A percentile compares a stretch with the other conserved stretches of the same genome.
Evolutionary conservation across 2,329 filamentous ascomycete species (phyloP).

Genomic region (Pseudogymnoascus sp.): DNA sequence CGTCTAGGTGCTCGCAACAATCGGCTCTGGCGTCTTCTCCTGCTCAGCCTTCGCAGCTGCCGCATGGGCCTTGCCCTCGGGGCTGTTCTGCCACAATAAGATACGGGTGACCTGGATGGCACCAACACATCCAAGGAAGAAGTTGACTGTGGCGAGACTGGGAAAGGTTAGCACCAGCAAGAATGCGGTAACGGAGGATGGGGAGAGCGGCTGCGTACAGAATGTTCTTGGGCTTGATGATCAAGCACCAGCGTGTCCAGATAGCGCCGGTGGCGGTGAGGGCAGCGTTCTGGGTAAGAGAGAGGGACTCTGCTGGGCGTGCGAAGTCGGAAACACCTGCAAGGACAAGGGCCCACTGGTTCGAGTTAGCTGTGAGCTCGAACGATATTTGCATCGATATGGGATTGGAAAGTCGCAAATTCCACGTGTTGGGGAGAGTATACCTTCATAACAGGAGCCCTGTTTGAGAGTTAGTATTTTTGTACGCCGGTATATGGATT

Average conservation of each 20-base stretch:
- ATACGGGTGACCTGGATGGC: conserved; percentile 76
- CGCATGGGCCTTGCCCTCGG: conserved; percentile 40
- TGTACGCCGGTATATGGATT: not conserved
- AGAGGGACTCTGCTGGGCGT: conserved; percentile 86
- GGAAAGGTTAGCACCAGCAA: not conserved
- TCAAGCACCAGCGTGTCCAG: conserved; percentile 98
- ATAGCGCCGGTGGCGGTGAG: conserved; percentile 87
- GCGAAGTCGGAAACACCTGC: conserved; percentile 87
- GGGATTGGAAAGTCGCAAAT: not conserved
- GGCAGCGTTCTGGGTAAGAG: conserved; percentile 83
- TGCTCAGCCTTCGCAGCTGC: conserved; percentile 36
- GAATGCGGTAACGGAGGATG: conserved; percentile 9
- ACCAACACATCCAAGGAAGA: conserved; percentile 89
- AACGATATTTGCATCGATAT: not conserved
- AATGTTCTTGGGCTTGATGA: conserved; percentile 90
- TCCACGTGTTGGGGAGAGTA: conserved; percentile 11
- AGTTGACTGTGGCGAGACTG: conserved; percentile 90
- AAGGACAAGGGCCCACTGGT: conserved; percentile 81
- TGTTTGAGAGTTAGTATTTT: conserved; percentile 30
- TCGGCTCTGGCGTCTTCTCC: conserved; percentile 17
- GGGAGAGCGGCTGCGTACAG: conserved; percentile 48
- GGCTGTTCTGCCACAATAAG: conserved; percentile 51
- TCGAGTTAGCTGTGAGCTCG: conserved; percentile 12
- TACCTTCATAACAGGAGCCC: conserved; percentile 90
- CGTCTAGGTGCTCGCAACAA: not conserved